phyloP scores from a whole-genome alignment of 2,329 filamentous ascomycete genomes.

The Arthrobotrys sinensis region DNA sequence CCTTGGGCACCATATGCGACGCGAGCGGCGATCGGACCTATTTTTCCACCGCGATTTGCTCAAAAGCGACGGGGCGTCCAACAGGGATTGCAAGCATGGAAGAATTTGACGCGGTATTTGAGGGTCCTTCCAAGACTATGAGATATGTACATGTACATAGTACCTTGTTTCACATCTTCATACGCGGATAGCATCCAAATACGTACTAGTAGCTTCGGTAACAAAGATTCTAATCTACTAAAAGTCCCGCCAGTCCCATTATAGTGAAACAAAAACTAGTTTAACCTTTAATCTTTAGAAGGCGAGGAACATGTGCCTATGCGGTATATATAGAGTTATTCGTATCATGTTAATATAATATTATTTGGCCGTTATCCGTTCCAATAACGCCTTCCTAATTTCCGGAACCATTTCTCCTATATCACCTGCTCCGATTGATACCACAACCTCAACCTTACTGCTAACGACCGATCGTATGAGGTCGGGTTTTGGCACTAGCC shows the following conservation, averaged over 20 bases:
- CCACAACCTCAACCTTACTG: constrained; percentile 1
- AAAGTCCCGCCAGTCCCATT: too few species aligned
- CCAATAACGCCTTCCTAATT: constrained; percentile 1
- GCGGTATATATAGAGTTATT: too few species aligned
- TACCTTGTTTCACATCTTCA: too few species aligned
- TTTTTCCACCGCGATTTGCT: constrained; percentile 19
- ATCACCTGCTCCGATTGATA: constrained; percentile 24
- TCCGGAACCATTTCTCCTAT: constrained; percentile 22
- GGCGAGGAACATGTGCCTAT: too few species aligned
- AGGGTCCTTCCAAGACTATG: neutral
- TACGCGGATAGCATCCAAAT: too few species aligned
- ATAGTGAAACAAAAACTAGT: neutral
- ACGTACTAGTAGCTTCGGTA: too few species aligned
- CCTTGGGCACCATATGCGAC: constrained; percentile 19
- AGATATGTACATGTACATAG: too few species aligned
- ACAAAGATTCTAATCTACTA: too few species aligned
- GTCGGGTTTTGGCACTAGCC: neutral
- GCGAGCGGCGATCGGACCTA: constrained; percentile 13
- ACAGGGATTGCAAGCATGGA: neutral
- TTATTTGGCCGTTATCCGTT: too few species aligned
- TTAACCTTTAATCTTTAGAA: too few species aligned
- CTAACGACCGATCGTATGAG: neutral
- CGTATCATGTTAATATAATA: too few species aligned
- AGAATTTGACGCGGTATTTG: neutral
- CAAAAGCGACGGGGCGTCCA: constrained; percentile 2